These are phyloP conservation scores for Penicillium samsonianum DNA, from an alignment of 495 filamentous ascomycete genomes.

Conservation along the genomic window DNA sequence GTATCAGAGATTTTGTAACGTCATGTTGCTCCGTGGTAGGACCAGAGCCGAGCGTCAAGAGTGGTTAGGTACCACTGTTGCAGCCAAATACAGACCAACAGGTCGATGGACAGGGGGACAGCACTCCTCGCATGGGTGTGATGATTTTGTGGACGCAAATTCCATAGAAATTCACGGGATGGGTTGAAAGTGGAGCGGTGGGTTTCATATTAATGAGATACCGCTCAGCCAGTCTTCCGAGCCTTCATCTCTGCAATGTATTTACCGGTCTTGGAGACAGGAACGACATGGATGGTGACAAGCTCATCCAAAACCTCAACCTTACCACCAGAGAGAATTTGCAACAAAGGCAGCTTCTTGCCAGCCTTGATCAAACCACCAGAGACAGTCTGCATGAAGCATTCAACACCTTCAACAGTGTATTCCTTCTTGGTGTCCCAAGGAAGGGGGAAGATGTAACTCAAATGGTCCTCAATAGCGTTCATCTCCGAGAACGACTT, in stretches of 20 bases:
- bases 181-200: neutral
- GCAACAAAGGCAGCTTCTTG: constrained; percentile 75
- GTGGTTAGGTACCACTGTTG: neutral
- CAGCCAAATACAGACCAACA: neutral
- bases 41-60: neutral
- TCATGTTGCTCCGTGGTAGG: neutral
- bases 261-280: constrained; percentile 59
- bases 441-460: constrained; percentile 77
- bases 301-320: constrained; percentile 86
- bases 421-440: constrained; percentile 81
- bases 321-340: constrained; percentile 73
- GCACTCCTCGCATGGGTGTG: neutral
- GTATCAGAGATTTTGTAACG: constrained; percentile 13
- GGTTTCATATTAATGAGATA: neutral
- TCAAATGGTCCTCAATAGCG: constrained; percentile 68
- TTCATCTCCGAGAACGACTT: constrained; percentile 77
- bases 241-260: constrained; percentile 86
- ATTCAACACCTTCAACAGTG: constrained; percentile 65
- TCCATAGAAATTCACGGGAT: neutral
- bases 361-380: constrained; percentile 88
- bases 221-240: constrained; percentile 47
- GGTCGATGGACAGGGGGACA: neutral
- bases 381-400: constrained; percentile 78
- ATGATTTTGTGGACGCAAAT: neutral
- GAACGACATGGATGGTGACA: constrained; percentile 77